A percentile compares a stretch with the other conserved stretches of the same genome.
phyloP scores from a whole-genome alignment of 225 moss, liverwort and hornwort genomes.

The Physcomitrium patens region DNA sequence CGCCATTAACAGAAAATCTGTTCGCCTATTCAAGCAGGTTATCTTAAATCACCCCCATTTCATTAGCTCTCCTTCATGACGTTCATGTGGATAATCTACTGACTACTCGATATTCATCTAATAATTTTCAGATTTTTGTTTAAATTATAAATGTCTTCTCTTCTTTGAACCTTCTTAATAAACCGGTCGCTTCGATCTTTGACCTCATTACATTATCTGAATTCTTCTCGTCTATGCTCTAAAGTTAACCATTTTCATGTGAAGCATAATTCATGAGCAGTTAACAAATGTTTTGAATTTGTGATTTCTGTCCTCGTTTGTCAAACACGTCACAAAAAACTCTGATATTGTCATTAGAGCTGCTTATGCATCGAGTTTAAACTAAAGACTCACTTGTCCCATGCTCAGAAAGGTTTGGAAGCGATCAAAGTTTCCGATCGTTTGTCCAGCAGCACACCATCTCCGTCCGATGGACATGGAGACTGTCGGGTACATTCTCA shows the following conservation, averaged over 20 bases:
- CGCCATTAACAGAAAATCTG: slow-evolving; percentile 76
- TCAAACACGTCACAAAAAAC: background rate
- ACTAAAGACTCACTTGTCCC: slow-evolving; percentile 1
- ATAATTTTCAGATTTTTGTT: background rate
- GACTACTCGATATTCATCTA: background rate
- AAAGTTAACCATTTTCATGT: slow-evolving; percentile 4
- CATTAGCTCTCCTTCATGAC: background rate
- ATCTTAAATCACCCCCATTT: background rate
- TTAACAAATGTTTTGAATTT: slow-evolving; percentile 1
- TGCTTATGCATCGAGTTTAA: background rate
- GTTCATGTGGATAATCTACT: slow-evolving; percentile 16
- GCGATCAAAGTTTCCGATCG: slow-evolving; percentile 69
- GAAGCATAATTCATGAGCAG: background rate
- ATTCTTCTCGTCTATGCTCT: slow-evolving; percentile 6
- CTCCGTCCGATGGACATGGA: slow-evolving; percentile 47
- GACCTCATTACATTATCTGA: background rate
- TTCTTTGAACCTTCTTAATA: background rate
- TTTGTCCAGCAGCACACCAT: slow-evolving; percentile 52
- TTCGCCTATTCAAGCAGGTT: slow-evolving; percentile 80
- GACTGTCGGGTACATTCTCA: slow-evolving; percentile 38
- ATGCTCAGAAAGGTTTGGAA: slow-evolving; percentile 74
- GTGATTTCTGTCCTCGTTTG: slow-evolving; percentile 3
- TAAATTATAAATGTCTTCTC: too few relatives aligned
- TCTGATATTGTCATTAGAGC: slow-evolving; percentile 9
- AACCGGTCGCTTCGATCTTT: background rate